Evolutionary conservation across 805 yeast genomes (phyloP), one percentile per base, ranked within the genome.

Genomic region (Yarrowia sp.): DNA sequence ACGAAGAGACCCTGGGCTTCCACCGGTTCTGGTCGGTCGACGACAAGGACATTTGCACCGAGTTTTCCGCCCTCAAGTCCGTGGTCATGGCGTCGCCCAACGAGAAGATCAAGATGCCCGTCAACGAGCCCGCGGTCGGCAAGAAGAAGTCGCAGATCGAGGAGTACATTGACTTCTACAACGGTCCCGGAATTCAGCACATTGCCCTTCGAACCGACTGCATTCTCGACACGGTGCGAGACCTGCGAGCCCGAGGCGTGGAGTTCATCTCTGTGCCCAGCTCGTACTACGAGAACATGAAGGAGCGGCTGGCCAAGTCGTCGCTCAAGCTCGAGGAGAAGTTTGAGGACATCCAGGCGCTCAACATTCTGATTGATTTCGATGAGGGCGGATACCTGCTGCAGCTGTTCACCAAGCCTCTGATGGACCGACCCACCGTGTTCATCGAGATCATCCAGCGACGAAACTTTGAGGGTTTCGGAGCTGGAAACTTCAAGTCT

Each of bases 101-200:
- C 72, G 90, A 88, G 15, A 77, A 74, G 48, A 84, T 90, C 71
- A 89, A 90, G 76, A 87, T 91, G 86, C 97, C 97, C 15, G 84
- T 91, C 63, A 91, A 91, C 77, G 96, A 91, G 77, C 97, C 97
- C 0, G 94, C 92, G 0, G 76, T 80, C 61, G 91, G 93, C 0
- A 76, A 80, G 50, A 83, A 84, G 75, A 85, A 82, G 74, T 87
- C 93, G 3, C 97, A 91, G 75, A 88, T 91, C 70, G 96, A 91
- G 77, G 97, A 91, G 77, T 91, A 89, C 75, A 78, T 89, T 71
- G 89, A 87, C 66, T 91, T 81, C 74, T 83, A 90, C 76, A 85
- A 85, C 59, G 97, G 97, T 0, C 89, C 96, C 0, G 97, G 97
- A 3, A 85, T 92, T 43, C 97, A 91, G 78, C 97, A 91, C 75